Conservation (phyloP, 1,284 basidiomycete genomes). For the Leccinum subrobustum region DNA sequence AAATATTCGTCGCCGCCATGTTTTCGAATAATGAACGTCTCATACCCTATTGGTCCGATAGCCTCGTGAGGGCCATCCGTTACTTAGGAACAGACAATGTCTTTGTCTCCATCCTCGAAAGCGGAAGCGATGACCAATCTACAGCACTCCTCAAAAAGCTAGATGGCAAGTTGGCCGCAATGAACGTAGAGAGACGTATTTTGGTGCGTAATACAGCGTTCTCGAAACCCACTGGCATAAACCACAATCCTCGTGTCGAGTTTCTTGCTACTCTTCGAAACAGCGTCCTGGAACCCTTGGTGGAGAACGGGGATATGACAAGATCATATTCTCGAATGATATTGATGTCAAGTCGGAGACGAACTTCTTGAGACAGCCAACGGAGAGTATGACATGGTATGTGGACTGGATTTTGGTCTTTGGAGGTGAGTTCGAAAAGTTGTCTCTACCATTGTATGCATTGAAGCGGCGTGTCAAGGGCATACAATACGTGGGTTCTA, state of each 20-base stretch:
- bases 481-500: constrained; percentile 27
- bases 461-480: constrained; percentile 5
- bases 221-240: constrained; percentile 11
- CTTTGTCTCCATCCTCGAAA: constrained; percentile 57
- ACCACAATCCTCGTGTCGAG: constrained; percentile 34
- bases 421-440: constrained; percentile 29
- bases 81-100: constrained; percentile 50
- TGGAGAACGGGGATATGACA: constrained; percentile 40
- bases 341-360: constrained; percentile 47
- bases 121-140: constrained; percentile 44
- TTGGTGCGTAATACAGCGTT: constrained; percentile 11
- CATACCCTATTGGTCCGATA: constrained; percentile 39
- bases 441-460: not conserved
- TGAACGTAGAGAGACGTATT: constrained; percentile 18
- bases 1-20: constrained; percentile 19
- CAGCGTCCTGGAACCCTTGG: constrained; percentile 43
- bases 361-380: constrained; percentile 46
- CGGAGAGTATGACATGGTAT: constrained; percentile 53
- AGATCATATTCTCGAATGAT: constrained; percentile 53
- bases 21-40: too few relatives aligned
- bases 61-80: constrained; percentile 37
- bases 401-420: constrained; percentile 50
- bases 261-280: constrained; percentile 48
- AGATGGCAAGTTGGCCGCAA: constrained; percentile 9
- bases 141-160: constrained; percentile 14